Evolutionary conservation across 192 early-diverging fungal species (phyloP).

Genomic region (Entomortierella parvispora): DNA sequence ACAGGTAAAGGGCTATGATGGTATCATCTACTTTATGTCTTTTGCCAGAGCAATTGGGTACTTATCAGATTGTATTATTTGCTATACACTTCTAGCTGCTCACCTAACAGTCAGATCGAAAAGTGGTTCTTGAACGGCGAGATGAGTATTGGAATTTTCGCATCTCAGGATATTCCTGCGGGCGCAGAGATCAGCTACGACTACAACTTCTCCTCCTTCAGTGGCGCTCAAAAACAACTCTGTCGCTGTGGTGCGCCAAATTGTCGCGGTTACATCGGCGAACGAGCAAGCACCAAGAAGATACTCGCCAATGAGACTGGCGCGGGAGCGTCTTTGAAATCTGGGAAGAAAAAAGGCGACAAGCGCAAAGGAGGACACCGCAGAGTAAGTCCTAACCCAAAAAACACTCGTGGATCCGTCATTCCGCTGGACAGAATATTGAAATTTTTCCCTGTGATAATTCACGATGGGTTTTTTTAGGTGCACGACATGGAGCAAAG

Average conservation of each 20-base stretch:
- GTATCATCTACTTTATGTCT: neutral
- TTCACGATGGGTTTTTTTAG: neutral
- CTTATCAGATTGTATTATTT: neutral
- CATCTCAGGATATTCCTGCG: constrained; percentile 71
- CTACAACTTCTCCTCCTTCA: constrained; percentile 82
- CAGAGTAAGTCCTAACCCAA: too few species aligned
- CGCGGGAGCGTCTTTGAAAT: constrained; percentile 2
- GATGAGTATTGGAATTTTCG: constrained; percentile 78
- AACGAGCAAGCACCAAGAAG: constrained; percentile 42
- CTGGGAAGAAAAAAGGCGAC: constrained; percentile 16
- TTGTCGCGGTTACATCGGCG: constrained; percentile 75
- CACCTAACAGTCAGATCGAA: constrained; percentile 90
- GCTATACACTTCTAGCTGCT: constrained; percentile 58
- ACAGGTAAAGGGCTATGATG: constrained; percentile 52
- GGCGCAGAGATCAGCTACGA: constrained; percentile 83
- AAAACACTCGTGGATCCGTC: too few species aligned
- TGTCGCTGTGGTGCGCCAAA: constrained; percentile 76
- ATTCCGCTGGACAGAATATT: too few species aligned
- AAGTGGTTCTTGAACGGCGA: constrained; percentile 87
- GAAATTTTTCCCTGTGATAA: neutral
- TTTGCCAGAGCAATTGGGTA: neutral
- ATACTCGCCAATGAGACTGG: neutral
- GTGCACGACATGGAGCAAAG: constrained; percentile 16
- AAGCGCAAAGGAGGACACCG: constrained; percentile 39
- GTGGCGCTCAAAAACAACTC: constrained; percentile 66